These are phyloP conservation scores for Phytophthora citricola DNA, from an alignment of 352 stramenopile genomes.

Conservation along the genomic window DNA sequence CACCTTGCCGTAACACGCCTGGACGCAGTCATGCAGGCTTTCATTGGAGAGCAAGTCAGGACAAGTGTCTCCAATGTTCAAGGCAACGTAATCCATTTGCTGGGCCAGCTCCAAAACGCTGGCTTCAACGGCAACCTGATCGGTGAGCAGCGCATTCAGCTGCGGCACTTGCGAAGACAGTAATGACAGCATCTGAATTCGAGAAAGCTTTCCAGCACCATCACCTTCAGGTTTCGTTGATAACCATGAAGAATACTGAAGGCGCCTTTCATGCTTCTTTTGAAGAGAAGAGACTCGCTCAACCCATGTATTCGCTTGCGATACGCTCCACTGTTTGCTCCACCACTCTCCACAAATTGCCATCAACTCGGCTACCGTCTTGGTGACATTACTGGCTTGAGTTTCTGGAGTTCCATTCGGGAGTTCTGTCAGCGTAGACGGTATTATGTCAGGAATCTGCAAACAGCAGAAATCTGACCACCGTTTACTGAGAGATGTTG, in stretches of 20 bases:
- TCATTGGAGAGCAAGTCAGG: constrained; percentile 9
- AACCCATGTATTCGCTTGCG: constrained; percentile 17
- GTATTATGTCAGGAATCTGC: constrained; percentile 48
- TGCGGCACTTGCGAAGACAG: constrained; percentile 48
- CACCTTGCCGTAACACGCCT: constrained; percentile 46
- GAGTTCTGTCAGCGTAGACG: constrained; percentile 24
- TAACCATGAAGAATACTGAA: constrained; percentile 57
- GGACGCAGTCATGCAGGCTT: constrained; percentile 41
- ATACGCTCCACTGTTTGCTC: constrained; percentile 20
- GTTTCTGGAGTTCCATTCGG: constrained; percentile 13
- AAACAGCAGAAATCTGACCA: constrained; percentile 39
- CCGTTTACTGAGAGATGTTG: constrained; percentile 16
- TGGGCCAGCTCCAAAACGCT: constrained; percentile 55
- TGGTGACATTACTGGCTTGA: constrained; percentile 18
- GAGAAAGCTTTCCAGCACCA: constrained; percentile 21
- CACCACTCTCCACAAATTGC: constrained; percentile 29
- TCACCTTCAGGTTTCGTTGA: background rate
- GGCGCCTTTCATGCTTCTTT: constrained; percentile 33
- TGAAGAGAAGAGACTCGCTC: constrained; percentile 22
- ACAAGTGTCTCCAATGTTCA: constrained; percentile 25
- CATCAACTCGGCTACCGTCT: constrained; percentile 25
- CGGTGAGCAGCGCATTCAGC: constrained; percentile 44
- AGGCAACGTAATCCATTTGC: constrained; percentile 59
- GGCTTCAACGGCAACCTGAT: constrained; percentile 43
- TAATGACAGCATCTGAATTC: constrained; percentile 45